A percentile compares a stretch with the other conserved stretches of the same genome.
phyloP scores from a whole-genome alignment of 2,329 filamentous ascomycete species.

The Fonsecaea multimorphosa region DNA sequence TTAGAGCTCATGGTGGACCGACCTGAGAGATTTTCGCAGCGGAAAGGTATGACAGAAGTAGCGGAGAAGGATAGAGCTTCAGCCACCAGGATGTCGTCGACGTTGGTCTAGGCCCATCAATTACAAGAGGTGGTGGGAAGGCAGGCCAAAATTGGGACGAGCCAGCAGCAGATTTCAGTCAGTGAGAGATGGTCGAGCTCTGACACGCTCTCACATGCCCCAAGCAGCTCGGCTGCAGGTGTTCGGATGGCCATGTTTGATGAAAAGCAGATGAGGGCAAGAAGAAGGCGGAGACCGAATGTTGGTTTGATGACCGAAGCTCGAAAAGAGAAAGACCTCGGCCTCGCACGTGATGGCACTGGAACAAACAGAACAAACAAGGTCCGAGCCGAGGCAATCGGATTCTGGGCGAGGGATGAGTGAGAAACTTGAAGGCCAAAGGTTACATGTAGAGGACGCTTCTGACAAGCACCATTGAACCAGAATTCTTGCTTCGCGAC shows the following conservation, averaged over 20 bases:
- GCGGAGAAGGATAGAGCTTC: not conserved
- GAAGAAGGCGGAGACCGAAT: not conserved
- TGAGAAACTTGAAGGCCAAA: not conserved
- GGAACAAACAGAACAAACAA: not conserved
- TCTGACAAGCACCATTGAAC: not conserved
- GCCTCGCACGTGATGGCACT: not conserved
- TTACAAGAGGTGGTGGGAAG: not conserved
- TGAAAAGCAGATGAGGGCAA: not conserved
- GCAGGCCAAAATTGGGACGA: not conserved
- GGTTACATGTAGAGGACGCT: not conserved
- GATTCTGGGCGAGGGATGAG: not conserved
- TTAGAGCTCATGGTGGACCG: not conserved
- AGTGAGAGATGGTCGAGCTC: not conserved
- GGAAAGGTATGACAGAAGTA: not conserved
- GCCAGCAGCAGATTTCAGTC: not conserved
- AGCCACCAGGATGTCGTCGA: not conserved
- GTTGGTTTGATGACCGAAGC: not conserved
- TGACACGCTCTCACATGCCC: not conserved
- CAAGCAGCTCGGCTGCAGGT: not conserved
- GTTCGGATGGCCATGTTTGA: not conserved
- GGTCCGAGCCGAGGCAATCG: not conserved
- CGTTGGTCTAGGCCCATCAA: conserved; percentile 8
- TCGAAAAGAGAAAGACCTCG: not conserved
- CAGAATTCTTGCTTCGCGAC: not conserved
- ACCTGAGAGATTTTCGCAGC: not conserved